These are phyloP conservation scores for Tetrapyrgos nigripes DNA, from an alignment of 1,284 basidiomycete species.

Conservation along the genomic window DNA sequence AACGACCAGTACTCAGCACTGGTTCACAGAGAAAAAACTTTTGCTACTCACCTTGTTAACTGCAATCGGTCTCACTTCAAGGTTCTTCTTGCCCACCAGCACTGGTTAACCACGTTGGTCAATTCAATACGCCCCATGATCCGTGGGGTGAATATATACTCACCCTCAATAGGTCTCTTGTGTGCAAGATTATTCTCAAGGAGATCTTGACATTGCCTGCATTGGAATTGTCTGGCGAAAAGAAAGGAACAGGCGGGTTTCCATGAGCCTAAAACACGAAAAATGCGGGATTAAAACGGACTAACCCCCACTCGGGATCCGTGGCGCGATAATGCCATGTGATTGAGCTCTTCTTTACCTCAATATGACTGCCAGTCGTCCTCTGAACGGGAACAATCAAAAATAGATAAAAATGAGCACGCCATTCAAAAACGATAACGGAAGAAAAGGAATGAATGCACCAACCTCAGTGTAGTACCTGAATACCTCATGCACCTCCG, in stretches of 20 bases:
- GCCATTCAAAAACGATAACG: constrained; percentile 1
- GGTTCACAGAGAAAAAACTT: background rate
- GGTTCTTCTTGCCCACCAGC: constrained; percentile 96
- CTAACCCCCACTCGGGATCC: constrained; percentile 96
- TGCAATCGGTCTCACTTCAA: constrained; percentile 94
- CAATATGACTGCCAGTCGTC: constrained; percentile 95
- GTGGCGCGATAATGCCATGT: constrained; percentile 97
- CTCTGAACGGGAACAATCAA: constrained; percentile 48
- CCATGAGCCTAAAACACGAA: too few relatives aligned
- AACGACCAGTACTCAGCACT: background rate
- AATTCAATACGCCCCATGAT: too few relatives aligned
- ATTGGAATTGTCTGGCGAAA: constrained; percentile 90
- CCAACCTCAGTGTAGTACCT: constrained; percentile 91
- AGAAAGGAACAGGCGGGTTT: too few relatives aligned
- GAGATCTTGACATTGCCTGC: constrained; percentile 95
- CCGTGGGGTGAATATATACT: too few relatives aligned
- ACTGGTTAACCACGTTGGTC: constrained; percentile 52
- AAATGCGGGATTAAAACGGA: too few relatives aligned
- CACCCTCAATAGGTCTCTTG: constrained; percentile 88
- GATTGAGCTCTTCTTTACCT: constrained; percentile 96
- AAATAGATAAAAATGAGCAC: background rate
- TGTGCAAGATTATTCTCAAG: constrained; percentile 92
- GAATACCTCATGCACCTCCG: constrained; percentile 94
- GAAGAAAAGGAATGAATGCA: constrained; percentile 1
- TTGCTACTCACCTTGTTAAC: constrained; percentile 79